These are phyloP conservation scores for Clitocybe nebularis DNA, from an alignment of 1,284 basidiomycete genomes.

Conservation along the genomic window DNA sequence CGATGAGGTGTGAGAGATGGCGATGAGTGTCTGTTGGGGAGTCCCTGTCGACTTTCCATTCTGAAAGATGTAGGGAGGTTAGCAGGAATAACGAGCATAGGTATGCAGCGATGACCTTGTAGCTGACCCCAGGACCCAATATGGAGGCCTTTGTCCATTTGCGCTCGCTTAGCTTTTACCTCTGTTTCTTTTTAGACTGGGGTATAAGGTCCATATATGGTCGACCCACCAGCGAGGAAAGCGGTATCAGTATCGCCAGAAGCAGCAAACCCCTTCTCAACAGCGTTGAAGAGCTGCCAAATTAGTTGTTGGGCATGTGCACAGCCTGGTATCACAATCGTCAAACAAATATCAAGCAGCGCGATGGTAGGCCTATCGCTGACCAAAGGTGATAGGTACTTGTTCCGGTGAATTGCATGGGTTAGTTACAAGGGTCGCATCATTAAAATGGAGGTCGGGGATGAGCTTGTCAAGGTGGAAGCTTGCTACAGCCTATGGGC, in stretches of 20 bases:
- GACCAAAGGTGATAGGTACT: slow-evolving; percentile 63
- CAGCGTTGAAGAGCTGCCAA: slow-evolving; percentile 68
- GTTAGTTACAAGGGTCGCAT: slow-evolving; percentile 60
- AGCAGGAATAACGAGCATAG: too few relatives aligned
- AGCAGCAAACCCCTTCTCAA: slow-evolving; percentile 58
- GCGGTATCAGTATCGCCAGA: slow-evolving; percentile 60
- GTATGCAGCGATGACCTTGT: too few relatives aligned
- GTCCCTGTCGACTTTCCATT: slow-evolving; percentile 78
- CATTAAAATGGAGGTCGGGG: slow-evolving; percentile 60
- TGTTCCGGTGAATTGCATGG: slow-evolving; percentile 80
- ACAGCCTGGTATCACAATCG: slow-evolving; percentile 46
- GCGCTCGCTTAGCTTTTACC: slow-evolving; percentile 48
- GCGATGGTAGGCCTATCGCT: background rate
- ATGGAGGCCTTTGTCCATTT: slow-evolving; percentile 73
- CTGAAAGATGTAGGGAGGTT: too few relatives aligned
- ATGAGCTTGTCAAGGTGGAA: slow-evolving; percentile 73
- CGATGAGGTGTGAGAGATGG: slow-evolving; percentile 71
- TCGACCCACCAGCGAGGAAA: slow-evolving; percentile 52
- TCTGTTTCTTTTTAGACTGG: slow-evolving; percentile 34
- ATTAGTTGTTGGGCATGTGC: slow-evolving; percentile 69
- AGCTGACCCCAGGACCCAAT: slow-evolving; percentile 76
- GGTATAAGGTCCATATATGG: background rate
- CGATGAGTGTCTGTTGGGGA: slow-evolving; percentile 61
- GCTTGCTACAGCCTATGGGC: slow-evolving; percentile 53
- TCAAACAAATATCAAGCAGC: too few relatives aligned